Conservation (phyloP, 2,329 filamentous ascomycete genomes). For the Alternaria metachromatica region DNA sequence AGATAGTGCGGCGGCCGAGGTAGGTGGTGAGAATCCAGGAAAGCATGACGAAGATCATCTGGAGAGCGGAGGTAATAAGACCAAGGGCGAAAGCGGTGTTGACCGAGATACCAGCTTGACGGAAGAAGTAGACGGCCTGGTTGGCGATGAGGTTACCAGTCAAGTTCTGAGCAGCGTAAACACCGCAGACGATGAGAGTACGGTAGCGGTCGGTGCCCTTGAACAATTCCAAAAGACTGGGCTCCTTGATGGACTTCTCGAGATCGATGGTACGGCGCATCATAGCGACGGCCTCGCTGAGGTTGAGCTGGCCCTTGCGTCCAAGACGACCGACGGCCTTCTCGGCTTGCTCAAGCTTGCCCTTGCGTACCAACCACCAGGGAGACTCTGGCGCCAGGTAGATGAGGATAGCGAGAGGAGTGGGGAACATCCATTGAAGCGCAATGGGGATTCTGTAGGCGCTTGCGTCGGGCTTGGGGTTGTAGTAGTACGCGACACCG, state of each 20-base stretch:
- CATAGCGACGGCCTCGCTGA: conserved; percentile 61
- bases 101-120: conserved; percentile 64
- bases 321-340: conserved; percentile 59
- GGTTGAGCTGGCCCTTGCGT: conserved; percentile 51
- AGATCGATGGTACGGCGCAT: conserved; percentile 65
- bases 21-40: conserved; percentile 72
- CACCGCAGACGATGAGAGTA: conserved; percentile 62
- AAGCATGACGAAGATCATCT: conserved; percentile 68
- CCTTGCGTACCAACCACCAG: conserved; percentile 57
- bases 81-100: conserved; percentile 66
- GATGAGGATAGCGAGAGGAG: conserved; percentile 53
- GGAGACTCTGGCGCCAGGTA: conserved; percentile 62
- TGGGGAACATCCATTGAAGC: conserved; percentile 56
- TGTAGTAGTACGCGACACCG: conserved; percentile 63
- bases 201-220: conserved; percentile 63
- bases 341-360: conserved; percentile 51
- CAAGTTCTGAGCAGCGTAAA: conserved; percentile 67
- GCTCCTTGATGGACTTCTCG: conserved; percentile 57
- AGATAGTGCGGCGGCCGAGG: conserved; percentile 69
- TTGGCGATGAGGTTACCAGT: conserved; percentile 69
- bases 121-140: conserved; percentile 68
- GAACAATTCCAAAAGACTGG: conserved; percentile 60
- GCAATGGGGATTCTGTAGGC: conserved; percentile 41
- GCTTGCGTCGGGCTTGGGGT: conserved; percentile 26
- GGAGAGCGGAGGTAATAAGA: conserved; percentile 69